A percentile compares a stretch with the other conserved stretches of the same genome.
These are phyloP conservation scores for Aspergillus tubingensis DNA, from an alignment of 2,329 filamentous ascomycete genomes.

Conservation along the genomic window DNA sequence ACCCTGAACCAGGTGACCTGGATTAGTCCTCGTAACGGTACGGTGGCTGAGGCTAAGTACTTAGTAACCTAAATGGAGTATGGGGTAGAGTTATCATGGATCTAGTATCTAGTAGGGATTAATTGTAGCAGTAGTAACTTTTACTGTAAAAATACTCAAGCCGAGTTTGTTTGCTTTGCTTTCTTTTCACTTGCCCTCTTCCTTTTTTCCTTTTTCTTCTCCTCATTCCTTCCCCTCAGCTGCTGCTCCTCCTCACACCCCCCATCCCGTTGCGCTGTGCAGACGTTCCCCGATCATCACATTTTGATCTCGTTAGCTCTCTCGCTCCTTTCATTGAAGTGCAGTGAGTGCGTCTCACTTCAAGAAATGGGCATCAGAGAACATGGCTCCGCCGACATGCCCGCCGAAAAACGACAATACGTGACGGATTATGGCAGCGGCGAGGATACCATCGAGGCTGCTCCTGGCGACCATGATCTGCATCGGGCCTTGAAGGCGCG, in stretches of 20 bases:
- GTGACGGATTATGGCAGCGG: constrained; percentile 3
- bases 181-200: too few relatives aligned
- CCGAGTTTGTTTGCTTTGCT: background rate
- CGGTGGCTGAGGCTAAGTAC: background rate
- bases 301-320: background rate
- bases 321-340: background rate
- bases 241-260: background rate
- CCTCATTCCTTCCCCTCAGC: background rate
- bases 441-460: constrained; percentile 28
- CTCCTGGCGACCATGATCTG: constrained; percentile 35
- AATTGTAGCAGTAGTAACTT: too few relatives aligned
- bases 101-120: too few relatives aligned
- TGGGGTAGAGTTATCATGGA: too few relatives aligned
- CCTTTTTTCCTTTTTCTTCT: background rate
- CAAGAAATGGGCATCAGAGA: constrained; percentile 20
- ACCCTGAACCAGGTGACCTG: background rate
- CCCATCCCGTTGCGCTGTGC: background rate
- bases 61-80: background rate
- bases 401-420: constrained; percentile 18
- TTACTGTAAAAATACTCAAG: background rate
- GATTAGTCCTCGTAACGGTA: background rate
- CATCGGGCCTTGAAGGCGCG: constrained; percentile 46
- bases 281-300: background rate
- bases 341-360: background rate
- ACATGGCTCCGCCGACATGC: constrained; percentile 25